Evolutionary conservation across 2,329 filamentous ascomycete genomes (phyloP), one percentile per base, ranked within the genome.

Genomic region (Neopestalotiopsis sp.): DNA sequence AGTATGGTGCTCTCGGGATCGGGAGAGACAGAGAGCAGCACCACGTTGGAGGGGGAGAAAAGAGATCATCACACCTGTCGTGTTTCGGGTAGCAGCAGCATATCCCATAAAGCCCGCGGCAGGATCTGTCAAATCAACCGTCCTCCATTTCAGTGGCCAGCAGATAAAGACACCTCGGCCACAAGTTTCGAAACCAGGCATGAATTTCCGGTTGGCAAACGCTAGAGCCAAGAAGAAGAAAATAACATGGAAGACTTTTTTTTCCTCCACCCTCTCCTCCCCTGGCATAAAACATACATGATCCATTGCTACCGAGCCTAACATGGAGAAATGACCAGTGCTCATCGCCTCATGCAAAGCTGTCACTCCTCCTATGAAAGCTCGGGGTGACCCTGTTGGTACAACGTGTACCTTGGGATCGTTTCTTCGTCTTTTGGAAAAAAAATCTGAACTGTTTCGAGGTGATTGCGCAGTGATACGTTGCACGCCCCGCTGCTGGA

Each of bases 81-180:
- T 52, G 45, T 52, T 52, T 52, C 45, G 45, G 45, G 20, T 52
- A 52, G 45, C n/a, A 52, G 45, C 45, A 52, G 45, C 45, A 52
- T 52, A 20, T 52, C 45, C 6, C 9, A 17, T 9, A 52, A 17
- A 14, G 9, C 45, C 14, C 45, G 45, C 17, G 17, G 17, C 45
- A 28, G 24, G 24, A 28, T 17, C 45, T n/a, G 45, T 17, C 6
- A 52, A 20, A 52, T 52, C 45, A 52, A 52, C 45, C n/a, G 45
- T 20, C 17, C 45, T 52, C 34, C 34, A 38, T 38, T 28, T 10
- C 34, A 38, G 34, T 38, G 34, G 34, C 6, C 34, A 38, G 1
- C 34, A 20, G 45, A 52, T 24, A n/a, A 52, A 52, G 45, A n/a
- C 45, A 52, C 45, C n/a, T 52, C 45, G 45, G 45, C 45, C 45